Percentiles rank a stretch among this genome's conserved stretches.
Evolutionary conservation across 352 stramenopile genomes (phyloP).

Genomic region (Elongisporangium undulatum): DNA sequence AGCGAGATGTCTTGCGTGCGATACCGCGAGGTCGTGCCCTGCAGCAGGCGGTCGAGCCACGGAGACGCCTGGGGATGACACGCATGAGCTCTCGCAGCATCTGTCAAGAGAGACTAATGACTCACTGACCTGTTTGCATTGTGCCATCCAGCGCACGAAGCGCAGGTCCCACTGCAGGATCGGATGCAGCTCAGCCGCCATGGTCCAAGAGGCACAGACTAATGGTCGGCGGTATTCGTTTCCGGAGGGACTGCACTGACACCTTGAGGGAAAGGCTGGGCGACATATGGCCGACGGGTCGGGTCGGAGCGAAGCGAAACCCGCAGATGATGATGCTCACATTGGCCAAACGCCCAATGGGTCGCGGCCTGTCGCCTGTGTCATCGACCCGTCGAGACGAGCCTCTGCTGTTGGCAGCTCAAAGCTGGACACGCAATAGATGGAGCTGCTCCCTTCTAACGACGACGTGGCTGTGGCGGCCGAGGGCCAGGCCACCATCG

Average conservation of each 20-base stretch:
- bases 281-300: neutral
- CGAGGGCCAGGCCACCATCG: conserved; percentile 6
- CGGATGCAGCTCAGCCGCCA: conserved; percentile 24
- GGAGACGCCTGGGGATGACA: conserved; percentile 10
- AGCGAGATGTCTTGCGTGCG: conserved; percentile 63
- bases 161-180: conserved; percentile 56
- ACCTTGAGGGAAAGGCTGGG: neutral
- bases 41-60: conserved; percentile 32
- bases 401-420: neutral
- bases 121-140: conserved; percentile 34
- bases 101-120: neutral
- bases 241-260: conserved; percentile 1
- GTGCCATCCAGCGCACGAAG: conserved; percentile 28
- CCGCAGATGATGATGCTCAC: neutral
- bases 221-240: conserved; percentile 10
- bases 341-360: neutral
- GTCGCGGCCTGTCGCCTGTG: neutral
- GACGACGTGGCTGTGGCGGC: neutral
- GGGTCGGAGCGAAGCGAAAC: neutral
- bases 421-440: neutral
- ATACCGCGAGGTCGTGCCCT: conserved; percentile 46
- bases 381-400: neutral
- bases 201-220: neutral
- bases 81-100: conserved; percentile 5
- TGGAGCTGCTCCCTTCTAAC: neutral